These are phyloP conservation scores for Phyllosticta paracitricarpa DNA, from an alignment of 2,329 filamentous ascomycete genomes.

Conservation along the genomic window DNA sequence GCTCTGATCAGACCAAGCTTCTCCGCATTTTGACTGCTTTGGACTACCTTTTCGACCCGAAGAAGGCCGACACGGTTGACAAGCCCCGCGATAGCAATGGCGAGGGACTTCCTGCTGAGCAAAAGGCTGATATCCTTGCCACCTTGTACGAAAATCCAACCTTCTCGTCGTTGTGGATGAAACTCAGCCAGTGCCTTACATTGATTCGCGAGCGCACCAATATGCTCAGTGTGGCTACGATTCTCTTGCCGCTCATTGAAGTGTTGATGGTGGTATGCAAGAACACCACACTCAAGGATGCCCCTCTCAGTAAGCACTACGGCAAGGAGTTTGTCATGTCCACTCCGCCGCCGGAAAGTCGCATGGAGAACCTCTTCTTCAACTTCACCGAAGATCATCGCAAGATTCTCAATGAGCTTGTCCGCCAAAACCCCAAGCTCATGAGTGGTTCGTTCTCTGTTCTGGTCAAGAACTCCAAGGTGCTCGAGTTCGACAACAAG, in stretches of 20 bases:
- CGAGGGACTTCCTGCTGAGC: constrained; percentile 50
- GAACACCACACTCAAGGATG: constrained; percentile 75
- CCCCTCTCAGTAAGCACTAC: constrained; percentile 33
- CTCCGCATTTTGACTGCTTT: constrained; percentile 85
- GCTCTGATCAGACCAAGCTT: constrained; percentile 93
- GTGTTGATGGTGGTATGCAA: constrained; percentile 99
- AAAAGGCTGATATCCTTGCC: constrained; percentile 74
- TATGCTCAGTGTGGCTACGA: constrained; percentile 95
- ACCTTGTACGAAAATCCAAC: constrained; percentile 84
- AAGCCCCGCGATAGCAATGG: constrained; percentile 30
- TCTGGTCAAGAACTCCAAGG: constrained; percentile 96
- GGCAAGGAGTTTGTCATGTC: constrained; percentile 61
- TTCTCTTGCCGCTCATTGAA: constrained; percentile 87
- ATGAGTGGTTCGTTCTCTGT: constrained; percentile 98
- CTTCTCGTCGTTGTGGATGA: constrained; percentile 85
- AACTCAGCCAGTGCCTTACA: constrained; percentile 77
- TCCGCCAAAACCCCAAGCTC: constrained; percentile 90
- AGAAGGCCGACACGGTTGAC: constrained; percentile 48
- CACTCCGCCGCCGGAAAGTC: constrained; percentile 67
- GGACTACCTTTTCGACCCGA: constrained; percentile 88
- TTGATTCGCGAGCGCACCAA: constrained; percentile 86
- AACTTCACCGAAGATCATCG: constrained; percentile 95
- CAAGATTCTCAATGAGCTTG: constrained; percentile 94
- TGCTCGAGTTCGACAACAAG: constrained; percentile 98
- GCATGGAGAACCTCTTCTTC: constrained; percentile 89